Evolutionary conservation across 2,329 filamentous ascomycete genomes (phyloP).

Genomic region (Aulographum hederae): DNA sequence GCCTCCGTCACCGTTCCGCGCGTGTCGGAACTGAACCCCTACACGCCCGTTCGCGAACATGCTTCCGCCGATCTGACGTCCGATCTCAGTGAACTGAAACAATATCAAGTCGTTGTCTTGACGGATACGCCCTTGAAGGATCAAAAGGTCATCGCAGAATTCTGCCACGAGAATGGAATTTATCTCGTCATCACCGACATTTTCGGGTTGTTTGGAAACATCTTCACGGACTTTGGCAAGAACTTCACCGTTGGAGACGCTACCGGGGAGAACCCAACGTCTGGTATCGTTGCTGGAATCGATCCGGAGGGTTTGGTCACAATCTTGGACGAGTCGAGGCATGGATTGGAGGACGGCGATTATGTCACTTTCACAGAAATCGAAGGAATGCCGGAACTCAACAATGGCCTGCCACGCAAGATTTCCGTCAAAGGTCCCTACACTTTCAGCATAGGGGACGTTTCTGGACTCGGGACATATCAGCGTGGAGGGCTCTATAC

Average conservation of each 20-base stretch:
- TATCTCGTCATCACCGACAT: conserved; percentile 78
- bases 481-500: conserved; percentile 75
- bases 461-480: conserved; percentile 74
- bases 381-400: conserved; percentile 79
- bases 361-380: conserved; percentile 90
- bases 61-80: conserved; percentile 44
- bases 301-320: conserved; percentile 83
- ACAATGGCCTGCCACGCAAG: conserved; percentile 69
- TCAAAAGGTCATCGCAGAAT: conserved; percentile 74
- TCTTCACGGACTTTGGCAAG: conserved; percentile 95
- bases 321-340: conserved; percentile 81
- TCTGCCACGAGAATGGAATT: conserved; percentile 86
- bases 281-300: conserved; percentile 78
- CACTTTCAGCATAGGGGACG: conserved; percentile 91
- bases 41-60: conserved; percentile 77
- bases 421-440: conserved; percentile 88
- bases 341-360: conserved; percentile 91
- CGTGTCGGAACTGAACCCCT: conserved; percentile 88
- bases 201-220: conserved; percentile 82
- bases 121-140: conserved; percentile 67
- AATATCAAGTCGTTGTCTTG: conserved; percentile 83
- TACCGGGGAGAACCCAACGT: conserved; percentile 74
- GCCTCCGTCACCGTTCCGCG: conserved; percentile 74
- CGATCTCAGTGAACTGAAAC: conserved; percentile 66
- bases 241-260: conserved; percentile 82